A percentile compares a stretch with the other conserved stretches of the same genome.
Conservation (phyloP, 2,329 filamentous ascomycete genomes). For the Zarea fungicola region DNA sequence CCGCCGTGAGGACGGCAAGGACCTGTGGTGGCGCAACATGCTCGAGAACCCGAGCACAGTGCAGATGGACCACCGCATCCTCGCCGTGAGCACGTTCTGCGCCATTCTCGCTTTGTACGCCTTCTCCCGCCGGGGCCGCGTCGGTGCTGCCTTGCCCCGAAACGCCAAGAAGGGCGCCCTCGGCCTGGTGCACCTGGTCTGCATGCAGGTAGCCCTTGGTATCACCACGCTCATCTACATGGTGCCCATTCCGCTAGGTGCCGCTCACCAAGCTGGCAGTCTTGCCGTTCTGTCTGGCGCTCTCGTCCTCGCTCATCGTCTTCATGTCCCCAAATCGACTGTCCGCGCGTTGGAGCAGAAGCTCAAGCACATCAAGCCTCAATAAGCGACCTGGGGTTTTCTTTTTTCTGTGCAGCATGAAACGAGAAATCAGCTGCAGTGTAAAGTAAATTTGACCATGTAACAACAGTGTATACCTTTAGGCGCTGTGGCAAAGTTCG, state of each 20-base stretch:
- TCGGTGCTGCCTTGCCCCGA: constrained; percentile 54
- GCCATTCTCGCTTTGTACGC: constrained; percentile 72
- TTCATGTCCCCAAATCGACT: constrained; percentile 67
- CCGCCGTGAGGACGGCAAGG: constrained; percentile 68
- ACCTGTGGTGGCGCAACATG: constrained; percentile 96
- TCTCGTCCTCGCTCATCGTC: constrained; percentile 69
- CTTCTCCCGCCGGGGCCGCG: constrained; percentile 66
- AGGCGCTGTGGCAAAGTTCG: background rate
- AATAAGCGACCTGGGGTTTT: constrained; percentile 14
- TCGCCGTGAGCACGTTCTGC: constrained; percentile 84
- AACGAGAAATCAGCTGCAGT: too few species aligned
- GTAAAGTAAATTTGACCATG: too few species aligned
- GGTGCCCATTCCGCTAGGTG: constrained; percentile 81
- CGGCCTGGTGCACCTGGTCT: constrained; percentile 78
- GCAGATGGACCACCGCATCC: constrained; percentile 89
- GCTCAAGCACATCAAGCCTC: constrained; percentile 33
- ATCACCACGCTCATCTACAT: constrained; percentile 92
- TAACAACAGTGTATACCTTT: background rate
- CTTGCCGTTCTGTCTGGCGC: constrained; percentile 79
- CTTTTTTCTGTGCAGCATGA: too few species aligned
- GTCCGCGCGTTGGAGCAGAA: constrained; percentile 54
- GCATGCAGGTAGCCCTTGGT: constrained; percentile 76
- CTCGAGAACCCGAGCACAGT: constrained; percentile 95
- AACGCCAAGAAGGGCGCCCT: constrained; percentile 63
- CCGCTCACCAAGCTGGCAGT: constrained; percentile 87